Percentiles rank a stretch among this genome's conserved stretches.
Conservation (phyloP, 75 land plant genomes). For the Cunninghamia lanceolata region DNA sequence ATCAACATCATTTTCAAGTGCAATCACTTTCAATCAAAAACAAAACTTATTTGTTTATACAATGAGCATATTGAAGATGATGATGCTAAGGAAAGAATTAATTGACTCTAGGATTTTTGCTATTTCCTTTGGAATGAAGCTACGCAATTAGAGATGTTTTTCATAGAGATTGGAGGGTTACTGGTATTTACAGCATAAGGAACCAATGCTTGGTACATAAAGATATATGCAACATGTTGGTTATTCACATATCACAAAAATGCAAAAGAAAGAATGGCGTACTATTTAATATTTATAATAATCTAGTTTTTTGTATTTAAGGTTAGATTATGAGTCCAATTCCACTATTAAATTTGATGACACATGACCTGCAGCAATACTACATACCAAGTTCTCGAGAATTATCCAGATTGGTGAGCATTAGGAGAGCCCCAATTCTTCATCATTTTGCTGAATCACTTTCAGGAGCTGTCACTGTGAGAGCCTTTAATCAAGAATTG, state of each 20-base stretch:
- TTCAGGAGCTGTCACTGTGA: constrained; percentile 71
- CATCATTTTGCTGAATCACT: constrained; percentile 92
- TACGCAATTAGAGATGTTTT: background rate
- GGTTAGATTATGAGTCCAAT: background rate
- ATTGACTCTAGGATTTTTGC: background rate
- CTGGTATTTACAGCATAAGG: background rate
- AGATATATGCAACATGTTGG: background rate
- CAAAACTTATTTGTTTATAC: background rate
- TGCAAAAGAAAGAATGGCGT: background rate
- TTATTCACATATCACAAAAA: background rate
- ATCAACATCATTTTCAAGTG: background rate
- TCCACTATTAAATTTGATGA: constrained; percentile 4
- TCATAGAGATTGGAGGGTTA: background rate
- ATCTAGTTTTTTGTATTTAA: background rate
- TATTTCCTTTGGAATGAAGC: background rate
- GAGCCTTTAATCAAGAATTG: constrained; percentile 69
- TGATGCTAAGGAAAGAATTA: background rate
- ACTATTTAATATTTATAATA: background rate
- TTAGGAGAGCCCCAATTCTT: constrained; percentile 78
- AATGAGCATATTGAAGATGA: background rate
- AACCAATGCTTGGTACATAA: background rate
- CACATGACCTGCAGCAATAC: constrained; percentile 55
- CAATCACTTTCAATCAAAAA: background rate
- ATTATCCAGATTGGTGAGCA: constrained; percentile 64
- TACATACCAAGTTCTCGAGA: constrained; percentile 91